Base-by-base conservation (phyloP, 306 rosid species). In the Dryas alaskensis region DNA sequence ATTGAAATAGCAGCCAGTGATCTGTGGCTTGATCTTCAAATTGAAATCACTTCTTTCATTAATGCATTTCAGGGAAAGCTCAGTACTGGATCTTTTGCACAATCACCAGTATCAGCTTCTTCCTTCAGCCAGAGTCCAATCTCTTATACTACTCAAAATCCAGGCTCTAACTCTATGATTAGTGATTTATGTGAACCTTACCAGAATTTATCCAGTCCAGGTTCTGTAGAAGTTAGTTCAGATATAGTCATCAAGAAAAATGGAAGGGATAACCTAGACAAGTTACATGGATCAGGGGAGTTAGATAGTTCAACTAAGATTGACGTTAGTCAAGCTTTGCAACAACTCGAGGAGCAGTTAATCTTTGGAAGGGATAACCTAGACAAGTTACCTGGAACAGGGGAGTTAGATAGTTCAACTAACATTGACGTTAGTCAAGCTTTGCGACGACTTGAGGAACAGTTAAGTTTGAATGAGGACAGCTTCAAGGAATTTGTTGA, bases 391-490 rank as follows among this genome's bases (percentile, higher is more conserved):
- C 81, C 81, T 48, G 80, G 78, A 69, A 79, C n/a, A 37, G 86
- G 83, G 63, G 83, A 52, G 44, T 9, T 81, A 63, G 80, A 79
- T 70, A 60, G 74, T 79, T 76, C 87, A 22, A 22, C 86, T 47
- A 83, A 77, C 55, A 39, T 66, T 48, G 81, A 85, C 65, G 89
- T 94, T 83, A 80, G 84, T 73, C 87, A 88, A 62, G 96, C 88
- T 72, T 76, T 94, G 75, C 83, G 84, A 71, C 86, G 78, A 68
- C 85, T 88, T 61, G 86, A 94, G 84, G 87, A 88, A 84, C 89
- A 88, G 63, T 85, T 92, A 78, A 94, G 92, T 87, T 81, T 90
- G 76, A 81, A 86, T 68, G 87, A 87, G 40, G 89, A 87, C 72
- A 79, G 75, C 72, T 39, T 78, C 77, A 61, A 84, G 10, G 87